phyloP scores from a whole-genome alignment of 108 stramenopile species.

The Hondaea fermentalgiana region DNA sequence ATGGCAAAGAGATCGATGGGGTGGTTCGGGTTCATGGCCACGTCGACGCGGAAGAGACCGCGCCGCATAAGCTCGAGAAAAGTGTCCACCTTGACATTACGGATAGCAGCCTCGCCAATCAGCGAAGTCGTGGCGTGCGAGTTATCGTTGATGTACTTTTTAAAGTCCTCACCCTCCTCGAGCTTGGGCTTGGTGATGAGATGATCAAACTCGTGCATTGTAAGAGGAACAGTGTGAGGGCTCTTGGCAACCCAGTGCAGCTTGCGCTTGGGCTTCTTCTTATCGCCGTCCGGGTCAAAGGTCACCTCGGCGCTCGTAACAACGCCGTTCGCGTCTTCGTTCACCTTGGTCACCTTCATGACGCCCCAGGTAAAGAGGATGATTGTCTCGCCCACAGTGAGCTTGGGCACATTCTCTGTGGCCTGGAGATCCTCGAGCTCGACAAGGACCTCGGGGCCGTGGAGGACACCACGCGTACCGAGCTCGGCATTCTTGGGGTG shows the following conservation, averaged over 20 bases:
- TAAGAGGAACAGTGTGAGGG: slow-evolving; percentile 41
- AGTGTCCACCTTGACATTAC: slow-evolving; percentile 61
- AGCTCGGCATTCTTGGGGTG: slow-evolving; percentile 84
- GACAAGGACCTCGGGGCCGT: slow-evolving; percentile 59
- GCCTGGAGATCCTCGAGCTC: slow-evolving; percentile 67
- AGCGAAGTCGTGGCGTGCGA: slow-evolving; percentile 70
- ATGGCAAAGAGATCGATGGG: slow-evolving; percentile 78
- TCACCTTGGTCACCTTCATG: slow-evolving; percentile 70
- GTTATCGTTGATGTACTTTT: slow-evolving; percentile 79
- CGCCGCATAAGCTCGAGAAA: slow-evolving; percentile 94
- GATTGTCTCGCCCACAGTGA: slow-evolving; percentile 76
- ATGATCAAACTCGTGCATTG: slow-evolving; percentile 89
- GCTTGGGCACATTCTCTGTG: slow-evolving; percentile 44
- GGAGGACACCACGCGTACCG: slow-evolving; percentile 68
- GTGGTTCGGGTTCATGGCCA: slow-evolving; percentile 35
- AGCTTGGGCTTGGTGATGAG: slow-evolving; percentile 85
- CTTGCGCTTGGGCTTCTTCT: slow-evolving; percentile 82
- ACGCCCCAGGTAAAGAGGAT: slow-evolving; percentile 90
- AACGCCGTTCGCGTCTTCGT: slow-evolving; percentile 61
- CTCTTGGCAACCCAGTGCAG: slow-evolving; percentile 73
- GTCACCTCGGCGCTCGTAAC: slow-evolving; percentile 33
- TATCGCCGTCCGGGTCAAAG: slow-evolving; percentile 67
- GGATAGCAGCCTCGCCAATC: slow-evolving; percentile 62
- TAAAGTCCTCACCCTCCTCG: slow-evolving; percentile 87
- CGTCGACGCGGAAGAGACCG: slow-evolving; percentile 87